Evolutionary conservation across 495 filamentous ascomycete species (phyloP), one percentile per base, ranked within the genome.

Genomic region (Daldinia childiae): DNA sequence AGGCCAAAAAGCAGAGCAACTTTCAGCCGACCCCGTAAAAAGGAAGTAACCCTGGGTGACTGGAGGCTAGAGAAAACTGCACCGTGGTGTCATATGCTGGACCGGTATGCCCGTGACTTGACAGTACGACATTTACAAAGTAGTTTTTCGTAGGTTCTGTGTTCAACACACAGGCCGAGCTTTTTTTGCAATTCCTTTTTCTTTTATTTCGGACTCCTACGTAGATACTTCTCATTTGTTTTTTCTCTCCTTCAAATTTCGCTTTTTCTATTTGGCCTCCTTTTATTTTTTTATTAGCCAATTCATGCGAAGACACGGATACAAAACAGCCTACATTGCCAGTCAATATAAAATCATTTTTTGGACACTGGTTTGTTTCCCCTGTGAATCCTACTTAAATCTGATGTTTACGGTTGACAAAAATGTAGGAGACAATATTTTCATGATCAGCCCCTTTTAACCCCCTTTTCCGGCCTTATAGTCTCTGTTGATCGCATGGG

Each of bases 81-180:
- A 45, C 41, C 41, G 41, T 45, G 41, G 41, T 45, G n/a, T n/a
- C n/a, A n/a, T n/a, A n/a, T n/a, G n/a, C 43, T 48, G 17, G 43
- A 48, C 43, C 43, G 43, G 43, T 48, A 48, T 48, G 17, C 43
- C 43, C 43, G 43, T 48, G 43, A 48, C 43, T 48, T 12, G 43
- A 48, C 17, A 48, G 43, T 48, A 48, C 17, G 43, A 48, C 4
- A 4, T 4, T 48, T 48, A 24, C 43, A 48, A 48, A 48, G 43
- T 24, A 24, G 43, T 48, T 48, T 48, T 48, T 48, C 43, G 43
- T 48, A 48, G 43, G 43, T 48, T 19, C 43, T 48, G 43, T 1
- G 2, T 48, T 48, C 43, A 48, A 48, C 43, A 24, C 2, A 8
- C 43, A 24, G 43, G 0, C 43, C 9, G 43, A 48, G 43, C 43